Base-by-base conservation (phyloP, 2,329 filamentous ascomycete species). In the Xylaria sp. region DNA sequence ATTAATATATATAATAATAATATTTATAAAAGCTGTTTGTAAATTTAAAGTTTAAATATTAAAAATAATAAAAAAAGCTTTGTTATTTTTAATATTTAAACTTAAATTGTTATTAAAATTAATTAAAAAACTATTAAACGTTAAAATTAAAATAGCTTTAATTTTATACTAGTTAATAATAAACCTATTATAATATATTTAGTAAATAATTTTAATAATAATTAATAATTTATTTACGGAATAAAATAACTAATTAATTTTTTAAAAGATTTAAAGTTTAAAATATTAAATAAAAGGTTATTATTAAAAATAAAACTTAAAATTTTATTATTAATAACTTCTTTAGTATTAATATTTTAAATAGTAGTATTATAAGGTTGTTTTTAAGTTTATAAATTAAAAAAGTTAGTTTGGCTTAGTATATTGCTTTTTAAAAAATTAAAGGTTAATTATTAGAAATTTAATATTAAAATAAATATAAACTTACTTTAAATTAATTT, bases 1-100 rank as follows among this genome's bases (percentile, higher is more conserved):
- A 54, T 54, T 54, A 33, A 54, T 54, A 54, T 21, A 54, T 11
- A 0, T 23, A 43, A 54, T 54, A 54, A 54, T 44, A 44, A 43
- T 27, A 23, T 10, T 11, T 15, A 44, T 35, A 44, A 23, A 54
- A 8, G 37, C n/a, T 15, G n/a, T 54, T 54, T 54, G 15, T 1
- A 4, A 7, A 43, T 43, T 54, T n/a, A 11, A 54, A 23, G 38
- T 54, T 10, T 10, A 54, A 17, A 40, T 52, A 52, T 52, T 40
- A 27, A 52, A 52, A 40, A 52, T 29, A 52, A 52, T 29, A 29
- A 3, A 52, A 52, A 54, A 44, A 31, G 2, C 37, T 35, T 11
- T 35, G 31, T 53, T 41, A 41, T 31, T 46, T 37, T 54, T 23
- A 35, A 54, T 35, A 54, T 33, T 23, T 21, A 33, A 11, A n/a